These are phyloP conservation scores for Lactuca sativa DNA, from an alignment of 129 eudicot genomes.

Conservation along the genomic window DNA sequence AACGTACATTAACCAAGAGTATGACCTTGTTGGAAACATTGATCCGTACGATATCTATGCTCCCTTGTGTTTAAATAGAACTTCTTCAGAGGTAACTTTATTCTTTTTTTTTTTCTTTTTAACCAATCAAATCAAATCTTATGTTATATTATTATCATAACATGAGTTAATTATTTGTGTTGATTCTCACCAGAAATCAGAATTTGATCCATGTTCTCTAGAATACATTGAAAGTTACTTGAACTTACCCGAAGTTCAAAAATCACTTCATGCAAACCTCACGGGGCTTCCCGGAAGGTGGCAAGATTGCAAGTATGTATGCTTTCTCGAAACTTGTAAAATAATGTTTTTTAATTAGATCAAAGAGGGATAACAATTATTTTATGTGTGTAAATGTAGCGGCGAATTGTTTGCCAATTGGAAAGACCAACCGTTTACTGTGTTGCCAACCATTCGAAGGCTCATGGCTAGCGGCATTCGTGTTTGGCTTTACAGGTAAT, in stretches of 20 bases:
- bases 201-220: slow-evolving; percentile 61
- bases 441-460: slow-evolving; percentile 51
- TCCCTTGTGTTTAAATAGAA: slow-evolving; percentile 44
- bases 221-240: slow-evolving; percentile 44
- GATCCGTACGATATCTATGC: slow-evolving; percentile 54
- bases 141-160: not conserved
- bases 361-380: not conserved
- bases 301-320: slow-evolving; percentile 56
- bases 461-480: slow-evolving; percentile 53
- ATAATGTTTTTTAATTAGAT: not conserved
- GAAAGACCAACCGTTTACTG: slow-evolving; percentile 47
- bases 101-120: not conserved
- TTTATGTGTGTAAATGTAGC: slow-evolving; percentile 11
- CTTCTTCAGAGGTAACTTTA: slow-evolving; percentile 36
- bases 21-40: slow-evolving; percentile 16
- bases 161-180: not conserved
- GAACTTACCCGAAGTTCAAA: slow-evolving; percentile 58
- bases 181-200: slow-evolving; percentile 26
- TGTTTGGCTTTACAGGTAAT: slow-evolving; percentile 66
- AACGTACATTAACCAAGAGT: slow-evolving; percentile 24
- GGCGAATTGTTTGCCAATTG: slow-evolving; percentile 19
- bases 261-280: slow-evolving; percentile 56
- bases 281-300: slow-evolving; percentile 45
- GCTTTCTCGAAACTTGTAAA: not conserved
- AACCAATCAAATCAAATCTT: not conserved